phyloP scores from a whole-genome alignment of 129 eudicot genomes.

The Tagetes patula region DNA sequence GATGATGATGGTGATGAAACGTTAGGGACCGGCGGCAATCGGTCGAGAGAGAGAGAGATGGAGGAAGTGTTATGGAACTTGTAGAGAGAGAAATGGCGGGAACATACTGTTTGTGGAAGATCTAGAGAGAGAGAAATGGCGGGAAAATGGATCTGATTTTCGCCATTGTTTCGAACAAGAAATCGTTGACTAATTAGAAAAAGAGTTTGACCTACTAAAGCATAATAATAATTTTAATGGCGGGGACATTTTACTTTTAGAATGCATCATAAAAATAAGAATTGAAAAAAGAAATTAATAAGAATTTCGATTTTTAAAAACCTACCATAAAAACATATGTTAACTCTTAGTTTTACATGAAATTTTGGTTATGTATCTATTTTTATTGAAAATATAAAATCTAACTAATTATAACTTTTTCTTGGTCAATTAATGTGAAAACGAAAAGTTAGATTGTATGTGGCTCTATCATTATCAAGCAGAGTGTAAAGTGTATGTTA shows the following conservation, averaged over 20 bases:
- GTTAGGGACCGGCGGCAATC: conserved; percentile 20
- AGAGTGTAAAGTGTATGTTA: no score
- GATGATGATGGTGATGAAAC: conserved; percentile 28
- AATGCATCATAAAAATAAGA: no score
- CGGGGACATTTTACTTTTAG: neutral
- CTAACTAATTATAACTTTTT: no score
- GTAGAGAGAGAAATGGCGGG: neutral
- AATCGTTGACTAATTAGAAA: conserved; percentile 1
- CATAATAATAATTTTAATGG: neutral
- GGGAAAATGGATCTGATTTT: conserved; percentile 39
- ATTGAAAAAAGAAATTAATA: no score
- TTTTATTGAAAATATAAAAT: no score
- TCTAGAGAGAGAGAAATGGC: conserved; percentile 40
- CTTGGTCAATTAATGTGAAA: no score
- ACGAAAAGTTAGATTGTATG: no score
- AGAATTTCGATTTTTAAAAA: no score
- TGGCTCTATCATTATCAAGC: no score
- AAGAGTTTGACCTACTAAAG: neutral
- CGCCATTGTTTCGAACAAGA: conserved; percentile 32
- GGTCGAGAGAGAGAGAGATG: conserved; percentile 7
- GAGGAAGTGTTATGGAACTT: conserved; percentile 8
- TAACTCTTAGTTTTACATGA: no score
- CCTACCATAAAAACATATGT: no score
- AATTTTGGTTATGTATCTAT: no score
- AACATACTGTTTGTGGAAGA: neutral